Percentiles rank a stretch among this genome's conserved stretches.
Evolutionary conservation across 495 filamentous ascomycete species (phyloP).

Genomic region (Delitschia confertaspora): DNA sequence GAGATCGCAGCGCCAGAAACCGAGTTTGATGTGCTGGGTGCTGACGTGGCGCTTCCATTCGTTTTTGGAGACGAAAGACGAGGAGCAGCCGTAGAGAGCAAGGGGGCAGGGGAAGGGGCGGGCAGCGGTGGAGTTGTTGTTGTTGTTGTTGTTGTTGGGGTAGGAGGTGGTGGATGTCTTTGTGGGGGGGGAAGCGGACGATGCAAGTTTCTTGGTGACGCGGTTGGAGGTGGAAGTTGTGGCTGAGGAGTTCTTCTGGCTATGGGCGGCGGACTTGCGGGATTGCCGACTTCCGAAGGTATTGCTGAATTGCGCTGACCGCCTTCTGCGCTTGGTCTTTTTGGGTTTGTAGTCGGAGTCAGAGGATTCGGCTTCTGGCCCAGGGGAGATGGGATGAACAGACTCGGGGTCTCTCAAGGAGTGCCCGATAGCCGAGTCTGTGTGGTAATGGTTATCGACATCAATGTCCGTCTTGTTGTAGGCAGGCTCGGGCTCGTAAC

Average conservation of each 20-base stretch:
- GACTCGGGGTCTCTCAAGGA: conserved; percentile 25
- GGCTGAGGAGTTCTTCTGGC: no score
- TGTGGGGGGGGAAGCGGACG: neutral
- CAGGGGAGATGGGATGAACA: conserved; percentile 13
- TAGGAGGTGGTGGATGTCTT: neutral
- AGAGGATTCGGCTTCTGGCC: conserved; percentile 14
- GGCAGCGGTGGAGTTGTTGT: conserved; percentile 10
- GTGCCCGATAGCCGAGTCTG: conserved; percentile 18
- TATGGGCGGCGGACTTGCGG: conserved; percentile 7
- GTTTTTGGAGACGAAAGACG: conserved; percentile 84
- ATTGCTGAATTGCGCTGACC: conserved; percentile 18
- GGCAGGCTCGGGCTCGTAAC: conserved; percentile 12
- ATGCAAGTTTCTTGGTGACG: no score
- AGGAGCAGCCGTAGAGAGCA: conserved; percentile 68
- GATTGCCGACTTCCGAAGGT: conserved; percentile 4
- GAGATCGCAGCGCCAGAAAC: conserved; percentile 74
- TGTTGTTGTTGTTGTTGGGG: neutral
- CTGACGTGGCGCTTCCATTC: conserved; percentile 92
- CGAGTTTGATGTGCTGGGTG: conserved; percentile 69
- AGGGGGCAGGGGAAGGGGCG: conserved; percentile 78
- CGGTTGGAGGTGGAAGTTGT: no score
- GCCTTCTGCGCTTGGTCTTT: conserved; percentile 8
- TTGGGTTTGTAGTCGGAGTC: conserved; percentile 25
- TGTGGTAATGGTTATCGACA: conserved; percentile 9
- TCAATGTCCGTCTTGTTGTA: conserved; percentile 5